Conservation (phyloP, 2,329 filamentous ascomycete genomes). For the Ascochyta koolunga region DNA sequence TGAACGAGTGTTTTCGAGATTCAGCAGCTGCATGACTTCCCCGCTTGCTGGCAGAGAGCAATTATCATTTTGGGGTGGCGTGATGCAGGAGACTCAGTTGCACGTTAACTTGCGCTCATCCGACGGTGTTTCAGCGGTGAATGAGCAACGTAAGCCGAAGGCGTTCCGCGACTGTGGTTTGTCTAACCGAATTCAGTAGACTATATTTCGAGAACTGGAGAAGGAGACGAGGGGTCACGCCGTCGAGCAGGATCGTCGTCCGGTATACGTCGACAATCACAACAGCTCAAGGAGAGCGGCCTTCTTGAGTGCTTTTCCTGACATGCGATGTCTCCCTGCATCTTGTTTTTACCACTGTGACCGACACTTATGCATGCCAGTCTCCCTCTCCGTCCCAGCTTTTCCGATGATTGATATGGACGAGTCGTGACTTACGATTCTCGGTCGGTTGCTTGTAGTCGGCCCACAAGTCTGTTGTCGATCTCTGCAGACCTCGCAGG, state of each 20-base stretch:
- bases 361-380: not conserved
- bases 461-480: constrained; percentile 4
- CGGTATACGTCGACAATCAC: not conserved
- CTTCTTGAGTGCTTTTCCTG: not conserved
- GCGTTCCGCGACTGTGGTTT: constrained; percentile 23
- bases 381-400: not conserved
- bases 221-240: not conserved
- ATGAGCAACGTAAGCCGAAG: constrained; percentile 16
- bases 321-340: not conserved
- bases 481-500: constrained; percentile 5
- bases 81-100: constrained; percentile 19
- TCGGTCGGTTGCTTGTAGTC: not conserved
- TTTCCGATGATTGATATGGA: not conserved
- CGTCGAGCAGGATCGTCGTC: not conserved
- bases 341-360: not conserved
- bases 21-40: constrained; percentile 6
- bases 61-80: constrained; percentile 18
- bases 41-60: constrained; percentile 11
- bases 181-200: constrained; percentile 17
- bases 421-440: constrained; percentile 2
- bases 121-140: constrained; percentile 28
- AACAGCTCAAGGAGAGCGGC: not conserved
- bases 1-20: not conserved
- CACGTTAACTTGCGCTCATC: constrained; percentile 32
- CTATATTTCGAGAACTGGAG: constrained; percentile 8